Conservation (phyloP, 73 alveolate species). For the Paramecium bursaria region DNA sequence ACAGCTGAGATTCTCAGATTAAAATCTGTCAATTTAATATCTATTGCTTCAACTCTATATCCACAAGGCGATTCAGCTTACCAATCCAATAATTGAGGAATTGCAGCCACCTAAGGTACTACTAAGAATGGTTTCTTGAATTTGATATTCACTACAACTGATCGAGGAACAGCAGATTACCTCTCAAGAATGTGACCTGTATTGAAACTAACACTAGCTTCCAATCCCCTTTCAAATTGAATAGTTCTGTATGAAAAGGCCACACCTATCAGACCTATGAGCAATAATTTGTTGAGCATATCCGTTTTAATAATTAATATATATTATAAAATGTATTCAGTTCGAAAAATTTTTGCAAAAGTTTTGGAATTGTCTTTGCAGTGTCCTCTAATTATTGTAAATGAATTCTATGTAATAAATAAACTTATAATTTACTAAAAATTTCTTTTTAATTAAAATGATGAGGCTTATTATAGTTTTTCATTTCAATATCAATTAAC, state of each 20-base stretch:
- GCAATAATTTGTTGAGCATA: too few relatives aligned
- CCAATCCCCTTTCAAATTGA: background rate
- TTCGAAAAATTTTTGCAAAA: too few relatives aligned
- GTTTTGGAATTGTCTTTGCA: too few relatives aligned
- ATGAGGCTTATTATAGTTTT: conserved; percentile 70
- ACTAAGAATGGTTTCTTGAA: conserved; percentile 37
- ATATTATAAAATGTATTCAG: too few relatives aligned
- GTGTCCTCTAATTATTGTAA: conserved; percentile 68
- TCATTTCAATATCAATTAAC: conserved; percentile 73
- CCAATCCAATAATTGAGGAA: conserved; percentile 34
- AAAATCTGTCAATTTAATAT: background rate
- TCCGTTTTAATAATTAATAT: too few relatives aligned
- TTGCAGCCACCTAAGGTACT: conserved; percentile 14
- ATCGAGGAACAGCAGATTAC: conserved; percentile 36
- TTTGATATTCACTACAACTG: conserved; percentile 1
- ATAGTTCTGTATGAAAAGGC: conserved; percentile 10
- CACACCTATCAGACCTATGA: too few relatives aligned
- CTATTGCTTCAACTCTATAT: background rate
- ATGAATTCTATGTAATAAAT: conserved; percentile 70
- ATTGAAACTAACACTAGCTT: background rate
- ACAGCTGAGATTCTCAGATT: conserved; percentile 13
- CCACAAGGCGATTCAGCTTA: conserved; percentile 12
- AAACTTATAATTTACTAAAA: conserved; percentile 76
- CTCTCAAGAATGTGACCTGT: conserved; percentile 14
- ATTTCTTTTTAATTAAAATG: conserved; percentile 67